Evolutionary conservation across 2,329 filamentous ascomycete species (phyloP).

Genomic region (Colletotrichum tamarilloi): DNA sequence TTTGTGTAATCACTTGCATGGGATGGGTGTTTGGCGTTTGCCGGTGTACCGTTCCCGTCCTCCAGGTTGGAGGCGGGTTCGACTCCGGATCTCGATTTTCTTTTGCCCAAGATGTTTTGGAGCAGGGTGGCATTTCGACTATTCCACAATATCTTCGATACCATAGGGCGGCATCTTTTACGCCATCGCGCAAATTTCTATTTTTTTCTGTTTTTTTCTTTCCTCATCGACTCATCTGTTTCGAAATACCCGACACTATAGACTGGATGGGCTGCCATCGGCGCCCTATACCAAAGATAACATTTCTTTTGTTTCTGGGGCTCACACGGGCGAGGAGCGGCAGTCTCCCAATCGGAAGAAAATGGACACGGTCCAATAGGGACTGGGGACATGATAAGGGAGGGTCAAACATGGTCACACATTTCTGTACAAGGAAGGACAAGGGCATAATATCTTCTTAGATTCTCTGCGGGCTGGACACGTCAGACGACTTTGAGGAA

Average conservation of each 20-base stretch:
- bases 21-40: constrained; percentile 35
- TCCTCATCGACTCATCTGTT: constrained; percentile 30
- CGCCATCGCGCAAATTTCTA: constrained; percentile 32
- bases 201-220: constrained; percentile 22
- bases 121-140: constrained; percentile 30
- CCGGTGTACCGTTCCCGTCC: constrained; percentile 21
- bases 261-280: constrained; percentile 29
- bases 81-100: constrained; percentile 34
- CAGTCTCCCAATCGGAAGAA: constrained; percentile 31
- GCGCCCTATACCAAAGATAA: constrained; percentile 28
- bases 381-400: constrained; percentile 25
- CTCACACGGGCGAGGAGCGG: constrained; percentile 33
- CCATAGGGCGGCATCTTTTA: constrained; percentile 28
- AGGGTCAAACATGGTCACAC: constrained; percentile 3
- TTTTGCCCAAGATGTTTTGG: constrained; percentile 34
- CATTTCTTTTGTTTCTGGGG: constrained; percentile 34
- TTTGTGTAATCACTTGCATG: constrained; percentile 34
- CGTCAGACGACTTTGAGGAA: constrained; percentile 32
- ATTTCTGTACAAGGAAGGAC: constrained; percentile 25
- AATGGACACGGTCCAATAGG: constrained; percentile 20
- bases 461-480: constrained; percentile 35
- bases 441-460: constrained; percentile 27
- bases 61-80: constrained; percentile 15
- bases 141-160: constrained; percentile 37
- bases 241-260: constrained; percentile 37